Base-by-base conservation (phyloP, 176 grass and related monocot species). In the Raddia distichophylla region DNA sequence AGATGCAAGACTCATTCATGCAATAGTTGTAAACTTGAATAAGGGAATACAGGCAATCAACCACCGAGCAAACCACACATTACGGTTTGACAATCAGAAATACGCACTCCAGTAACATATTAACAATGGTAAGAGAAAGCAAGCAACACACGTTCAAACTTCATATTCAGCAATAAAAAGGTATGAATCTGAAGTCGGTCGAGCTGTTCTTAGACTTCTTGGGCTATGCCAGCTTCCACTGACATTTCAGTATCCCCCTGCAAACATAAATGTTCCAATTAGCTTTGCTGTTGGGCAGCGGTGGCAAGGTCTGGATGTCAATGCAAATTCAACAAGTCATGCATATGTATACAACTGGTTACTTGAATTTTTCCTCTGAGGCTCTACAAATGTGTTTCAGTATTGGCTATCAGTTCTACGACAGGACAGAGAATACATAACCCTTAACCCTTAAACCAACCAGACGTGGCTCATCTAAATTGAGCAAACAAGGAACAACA, bases 101-200 rank as follows among this genome's bases (percentile, higher is more conserved):
- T 48, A 58, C 37, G 85, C 71, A 16, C 43, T 33, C 73, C 33
- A 43, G 12, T 17, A 69, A 84, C 18, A 79, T 90, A 89, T 83
- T 46, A 72, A 82, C 78, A 77, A 67, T 8, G 13, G 18, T 10
- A 63, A 68, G 78, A 52, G 42, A 62, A 75, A 83, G 67, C 65
- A 85, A 82, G 79, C 77, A 79, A 60, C 45, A 85, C 37, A 73
- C 70, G 45, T 76, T 76, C 71, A 43, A 79, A 90, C 86, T 92
- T 87, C 91, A 97, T 82, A 89, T 86, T 83, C 91, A 91, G 79
- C 81, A 43, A 88, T 76, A 88, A 77, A 83, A 89, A 12, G 61
- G 19, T 80, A 79, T 85, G 91, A 97, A 93, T 91, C 88, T 91
- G 88, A 97, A 91, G 79, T 87, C 22, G 64, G 64, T 60, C 48